phyloP scores from a whole-genome alignment of 306 rosid genomes.

The Cucurbita argyrosperma region DNA sequence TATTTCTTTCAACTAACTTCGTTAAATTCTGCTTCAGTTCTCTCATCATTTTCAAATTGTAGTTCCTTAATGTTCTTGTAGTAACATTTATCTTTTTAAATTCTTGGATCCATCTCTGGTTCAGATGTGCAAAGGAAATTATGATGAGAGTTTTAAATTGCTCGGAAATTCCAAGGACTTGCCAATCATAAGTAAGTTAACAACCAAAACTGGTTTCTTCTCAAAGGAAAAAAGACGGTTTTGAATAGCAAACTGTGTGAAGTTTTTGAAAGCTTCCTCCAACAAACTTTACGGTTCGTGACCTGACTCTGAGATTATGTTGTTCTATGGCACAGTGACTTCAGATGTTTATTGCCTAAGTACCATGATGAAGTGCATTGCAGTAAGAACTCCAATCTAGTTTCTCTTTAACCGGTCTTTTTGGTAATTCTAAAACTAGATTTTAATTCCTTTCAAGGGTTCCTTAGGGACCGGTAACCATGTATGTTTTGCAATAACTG shows the following conservation, averaged over 20 bases:
- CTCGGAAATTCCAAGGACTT: conserved; percentile 74
- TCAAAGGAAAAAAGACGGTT: background rate
- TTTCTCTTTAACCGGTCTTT: background rate
- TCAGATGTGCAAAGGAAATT: conserved; percentile 49
- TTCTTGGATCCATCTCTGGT: background rate
- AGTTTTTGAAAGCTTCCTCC: background rate
- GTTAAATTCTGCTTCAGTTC: background rate
- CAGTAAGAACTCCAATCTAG: conserved; percentile 33
- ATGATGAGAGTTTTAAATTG: conserved; percentile 49
- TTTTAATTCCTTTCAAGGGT: background rate
- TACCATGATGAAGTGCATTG: conserved; percentile 94
- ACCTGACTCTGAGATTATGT: background rate
- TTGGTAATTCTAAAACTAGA: background rate
- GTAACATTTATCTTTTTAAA: background rate
- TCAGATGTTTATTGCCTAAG: conserved; percentile 60
- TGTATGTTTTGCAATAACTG: background rate
- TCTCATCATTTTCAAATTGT: background rate
- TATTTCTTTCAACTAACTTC: background rate
- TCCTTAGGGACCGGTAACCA: background rate
- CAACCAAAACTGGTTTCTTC: background rate
- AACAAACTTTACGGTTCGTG: background rate
- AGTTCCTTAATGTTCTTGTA: background rate
- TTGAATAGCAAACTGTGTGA: background rate
- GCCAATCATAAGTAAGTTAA: conserved; percentile 85
- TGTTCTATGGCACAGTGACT: conserved; percentile 48